Percentiles rank a stretch among this genome's conserved stretches.
These are phyloP conservation scores for Cinnamomum chago DNA, from an alignment of 164 flowering plant species.

Conservation along the genomic window DNA sequence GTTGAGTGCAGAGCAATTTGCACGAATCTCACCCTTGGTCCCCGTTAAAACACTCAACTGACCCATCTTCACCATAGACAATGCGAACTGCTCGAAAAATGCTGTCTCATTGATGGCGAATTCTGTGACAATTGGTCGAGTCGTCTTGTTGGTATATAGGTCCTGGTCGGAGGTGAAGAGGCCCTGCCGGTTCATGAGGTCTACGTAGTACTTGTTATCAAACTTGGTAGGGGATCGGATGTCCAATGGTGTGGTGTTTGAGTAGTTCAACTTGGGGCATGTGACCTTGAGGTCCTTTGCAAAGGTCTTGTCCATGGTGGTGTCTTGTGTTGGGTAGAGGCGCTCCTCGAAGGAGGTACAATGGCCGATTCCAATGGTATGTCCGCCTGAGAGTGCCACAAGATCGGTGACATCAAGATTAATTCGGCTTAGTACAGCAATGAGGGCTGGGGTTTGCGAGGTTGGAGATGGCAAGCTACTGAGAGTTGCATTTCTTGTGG, in stretches of 20 bases:
- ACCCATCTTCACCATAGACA: slow-evolving; percentile 55
- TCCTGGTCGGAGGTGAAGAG: slow-evolving; percentile 67
- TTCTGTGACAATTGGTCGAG: slow-evolving; percentile 39
- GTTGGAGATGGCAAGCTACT: slow-evolving; percentile 43
- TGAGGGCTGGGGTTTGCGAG: slow-evolving; percentile 23
- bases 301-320: slow-evolving; percentile 45
- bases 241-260: slow-evolving; percentile 40
- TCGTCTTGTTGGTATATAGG: slow-evolving; percentile 39
- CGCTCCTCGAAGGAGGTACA: slow-evolving; percentile 52
- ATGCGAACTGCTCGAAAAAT: slow-evolving; percentile 54
- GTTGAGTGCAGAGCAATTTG: slow-evolving; percentile 51
- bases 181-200: slow-evolving; percentile 61
- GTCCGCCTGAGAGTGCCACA: slow-evolving; percentile 72
- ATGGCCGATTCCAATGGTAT: slow-evolving; percentile 64
- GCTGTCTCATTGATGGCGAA: slow-evolving; percentile 42
- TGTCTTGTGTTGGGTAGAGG: slow-evolving; percentile 57
- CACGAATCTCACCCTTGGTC: slow-evolving; percentile 49
- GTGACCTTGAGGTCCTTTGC: slow-evolving; percentile 31
- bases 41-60: slow-evolving; percentile 62
- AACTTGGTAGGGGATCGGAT: slow-evolving; percentile 44
- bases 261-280: slow-evolving; percentile 32
- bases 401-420: slow-evolving; percentile 43
- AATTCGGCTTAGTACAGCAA: slow-evolving; percentile 32
- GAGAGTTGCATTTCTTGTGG: slow-evolving; percentile 32
- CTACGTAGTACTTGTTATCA: slow-evolving; percentile 67